phyloP scores from a whole-genome alignment of 1,284 basidiomycete species.

The Rhodotorula glutinis region DNA sequence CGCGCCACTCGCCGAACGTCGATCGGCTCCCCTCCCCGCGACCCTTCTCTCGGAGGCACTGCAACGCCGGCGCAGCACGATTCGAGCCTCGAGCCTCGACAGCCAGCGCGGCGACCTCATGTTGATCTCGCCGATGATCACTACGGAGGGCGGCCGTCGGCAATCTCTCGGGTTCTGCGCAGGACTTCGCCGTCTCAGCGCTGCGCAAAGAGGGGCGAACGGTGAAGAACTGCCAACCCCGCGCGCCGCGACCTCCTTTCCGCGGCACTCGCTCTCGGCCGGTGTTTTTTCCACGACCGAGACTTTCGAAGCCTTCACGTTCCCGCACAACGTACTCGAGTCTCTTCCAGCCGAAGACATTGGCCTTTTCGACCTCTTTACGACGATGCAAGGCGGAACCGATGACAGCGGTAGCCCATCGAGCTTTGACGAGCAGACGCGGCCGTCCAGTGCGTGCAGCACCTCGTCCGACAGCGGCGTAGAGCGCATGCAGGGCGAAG shows the following conservation, averaged over 20 bases:
- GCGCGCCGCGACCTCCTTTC: background rate
- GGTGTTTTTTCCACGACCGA: conserved; percentile 13
- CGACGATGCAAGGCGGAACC: background rate
- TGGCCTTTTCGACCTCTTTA: conserved; percentile 9
- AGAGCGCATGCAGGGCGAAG: background rate
- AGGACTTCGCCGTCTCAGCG: conserved; percentile 15
- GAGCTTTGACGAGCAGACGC: background rate
- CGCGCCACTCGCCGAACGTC: conserved; percentile 1
- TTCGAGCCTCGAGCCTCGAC: background rate
- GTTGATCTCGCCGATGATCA: conserved; percentile 31
- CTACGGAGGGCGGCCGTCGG: conserved; percentile 13
- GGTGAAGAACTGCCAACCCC: background rate
- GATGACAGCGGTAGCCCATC: background rate
- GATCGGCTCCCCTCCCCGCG: background rate
- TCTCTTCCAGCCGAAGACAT: conserved; percentile 17
- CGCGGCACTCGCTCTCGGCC: conserved; percentile 4
- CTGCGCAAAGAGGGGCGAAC: background rate
- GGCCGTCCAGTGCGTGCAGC: background rate
- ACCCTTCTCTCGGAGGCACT: conserved; percentile 10
- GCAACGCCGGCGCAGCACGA: conserved; percentile 19
- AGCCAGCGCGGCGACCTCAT: conserved; percentile 20
- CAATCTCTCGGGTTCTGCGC: conserved; percentile 20
- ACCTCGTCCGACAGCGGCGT: background rate
- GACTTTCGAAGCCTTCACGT: conserved; percentile 21
- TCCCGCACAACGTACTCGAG: conserved; percentile 19